Base-by-base conservation (phyloP, 768 basidiomycete species). In the Cytidiella melzeri region DNA sequence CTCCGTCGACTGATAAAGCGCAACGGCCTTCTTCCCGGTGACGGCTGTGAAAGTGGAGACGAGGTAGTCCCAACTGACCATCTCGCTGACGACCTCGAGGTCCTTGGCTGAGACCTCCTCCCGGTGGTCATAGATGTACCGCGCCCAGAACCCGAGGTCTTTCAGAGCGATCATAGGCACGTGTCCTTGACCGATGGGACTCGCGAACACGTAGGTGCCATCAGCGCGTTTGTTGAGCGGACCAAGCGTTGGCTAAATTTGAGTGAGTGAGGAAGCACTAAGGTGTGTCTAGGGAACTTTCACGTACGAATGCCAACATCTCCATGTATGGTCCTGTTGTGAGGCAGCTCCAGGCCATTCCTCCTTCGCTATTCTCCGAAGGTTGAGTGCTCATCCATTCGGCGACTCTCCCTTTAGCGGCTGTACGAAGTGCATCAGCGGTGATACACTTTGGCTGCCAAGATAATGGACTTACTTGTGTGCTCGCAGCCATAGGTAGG, bases 341-440 rank as follows among this genome's bases (percentile, higher is more conserved):
- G 50, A 72, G 55, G 21, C 61, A 54, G n/a, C 63, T 66, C 69
- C 69, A 72, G 19, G 61, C 61, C 26, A 71, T 52, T n/a, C 53
- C 60, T 7, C 52, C 50, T n/a, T 66, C 63, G 28, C 57, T 64
- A 19, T 59, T 52, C 21, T 50, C 61, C 3, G 67, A 66, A 13
- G 64, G 61, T 49, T 72, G 73, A 5, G 57, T 55, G 45, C 66
- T 57, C 46, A 73, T 55, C 43, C 61, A 73, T 25, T 73, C 72
- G 7, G 58, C 61, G 1, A 73, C 67, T 11, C 67, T 64, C 0
- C 70, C 72, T 57, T 73, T 73, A 1, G 57, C 71, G 47, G 73
- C 70, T 55, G n/a, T n/a, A n/a, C n/a, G n/a, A n/a, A n/a, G n/a
- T n/a, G n/a, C n/a, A n/a, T n/a, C n/a, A n/a, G n/a, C n/a, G n/a